phyloP scores from a whole-genome alignment of 2,329 filamentous ascomycete genomes.

The Colletotrichum somersetense region DNA sequence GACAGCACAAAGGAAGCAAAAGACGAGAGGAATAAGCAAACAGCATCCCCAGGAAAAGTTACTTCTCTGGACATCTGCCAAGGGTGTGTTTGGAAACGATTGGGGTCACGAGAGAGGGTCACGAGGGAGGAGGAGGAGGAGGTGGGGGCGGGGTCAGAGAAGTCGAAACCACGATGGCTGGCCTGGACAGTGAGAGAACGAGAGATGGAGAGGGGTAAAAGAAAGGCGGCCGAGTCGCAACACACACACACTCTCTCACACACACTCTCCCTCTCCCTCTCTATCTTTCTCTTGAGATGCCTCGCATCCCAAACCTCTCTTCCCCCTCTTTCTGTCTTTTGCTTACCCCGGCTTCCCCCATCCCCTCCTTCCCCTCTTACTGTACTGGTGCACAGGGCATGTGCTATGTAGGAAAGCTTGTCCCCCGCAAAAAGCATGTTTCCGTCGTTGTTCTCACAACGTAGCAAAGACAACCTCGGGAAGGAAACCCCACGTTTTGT shows the following conservation, averaged over 20 bases:
- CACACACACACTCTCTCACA: too few relatives aligned
- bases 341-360: neutral
- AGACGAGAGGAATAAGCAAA: neutral
- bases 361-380: too few relatives aligned
- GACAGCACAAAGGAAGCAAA: neutral
- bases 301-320: neutral
- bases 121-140: too few relatives aligned
- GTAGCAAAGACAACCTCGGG: neutral
- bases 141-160: neutral
- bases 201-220: neutral
- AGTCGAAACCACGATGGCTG: neutral
- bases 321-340: neutral
- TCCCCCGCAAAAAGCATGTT: neutral
- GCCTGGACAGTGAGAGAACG: neutral
- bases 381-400: neutral
- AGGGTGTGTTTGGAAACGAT: neutral
- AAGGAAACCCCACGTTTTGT: neutral
- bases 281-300: neutral
- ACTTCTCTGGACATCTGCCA: constrained; percentile 9
- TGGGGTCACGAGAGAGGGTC: neutral
- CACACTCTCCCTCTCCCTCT: too few relatives aligned
- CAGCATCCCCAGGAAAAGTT: neutral
- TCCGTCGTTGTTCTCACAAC: neutral
- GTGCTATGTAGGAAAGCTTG: neutral
- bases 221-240: neutral